Base-by-base conservation (phyloP, 2,329 filamentous ascomycete genomes). In the Trichoderma gracile region DNA sequence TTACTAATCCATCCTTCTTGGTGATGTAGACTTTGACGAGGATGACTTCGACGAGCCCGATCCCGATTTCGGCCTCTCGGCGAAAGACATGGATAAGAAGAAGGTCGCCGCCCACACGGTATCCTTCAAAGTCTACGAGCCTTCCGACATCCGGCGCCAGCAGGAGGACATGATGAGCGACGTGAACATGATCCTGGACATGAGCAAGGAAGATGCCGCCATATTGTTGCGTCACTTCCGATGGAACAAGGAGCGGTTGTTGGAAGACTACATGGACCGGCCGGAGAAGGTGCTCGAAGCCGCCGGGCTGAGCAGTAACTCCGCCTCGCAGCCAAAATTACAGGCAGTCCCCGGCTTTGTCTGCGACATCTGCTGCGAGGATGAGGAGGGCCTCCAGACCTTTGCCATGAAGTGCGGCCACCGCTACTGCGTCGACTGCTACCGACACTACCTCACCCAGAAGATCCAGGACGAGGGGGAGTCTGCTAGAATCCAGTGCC, bases 391-490 rank as follows among this genome's bases (percentile, higher is more conserved):
- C 1, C 79, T 97, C 21, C 77, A 91, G 74, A 93, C 91, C 2
- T 98, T 97, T 78, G 92, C 94, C 27, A 92, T 99, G 86, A 96
- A 92, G 73, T 99, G 95, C 76, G 92, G 89, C 1, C 95, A 99
- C 76, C 86, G 95, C 57, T 99, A 95, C 76, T 99, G 95, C 71
- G 88, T 93, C 40, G 86, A 92, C 72, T 99, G 95, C 79, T 99
- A 97, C 75, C 84, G 88, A 27, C 93, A 97, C 58, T 99, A 99
- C 72, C 80, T 99, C 27, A 85, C 82, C 1, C 93, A 96, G 72
- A 99, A 99, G 81, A 97, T 99, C 70, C 89, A 89, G 63, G 93
- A 95, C 69, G 95, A 99, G 77, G 95, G 95, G 43, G 95, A 99
- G 77, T 94, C 95, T 1, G 93, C 93, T 25, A 86, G 93, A 66